Conservation (phyloP, 352 stramenopile genomes). For the Globisporangium nagaii region DNA sequence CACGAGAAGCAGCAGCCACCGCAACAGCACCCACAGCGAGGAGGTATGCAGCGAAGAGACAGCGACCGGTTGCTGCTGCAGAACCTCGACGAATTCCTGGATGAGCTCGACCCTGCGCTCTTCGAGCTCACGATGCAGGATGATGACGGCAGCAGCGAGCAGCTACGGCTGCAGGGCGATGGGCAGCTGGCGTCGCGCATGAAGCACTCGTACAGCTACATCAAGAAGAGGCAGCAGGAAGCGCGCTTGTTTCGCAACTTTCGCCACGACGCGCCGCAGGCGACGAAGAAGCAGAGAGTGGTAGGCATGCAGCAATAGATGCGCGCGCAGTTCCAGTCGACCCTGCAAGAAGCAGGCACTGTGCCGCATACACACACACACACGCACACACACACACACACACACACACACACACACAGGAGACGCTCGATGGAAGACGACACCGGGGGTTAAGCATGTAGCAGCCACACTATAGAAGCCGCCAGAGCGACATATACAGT, state of each 20-base stretch:
- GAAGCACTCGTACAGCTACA: slow-evolving; percentile 15
- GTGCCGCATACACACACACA: too few relatives aligned
- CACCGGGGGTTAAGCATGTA: neutral
- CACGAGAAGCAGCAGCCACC: neutral
- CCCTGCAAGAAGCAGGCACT: neutral
- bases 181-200: neutral
- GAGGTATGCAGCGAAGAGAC: neutral
- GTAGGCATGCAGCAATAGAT: neutral
- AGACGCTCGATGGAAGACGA: neutral
- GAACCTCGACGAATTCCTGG: slow-evolving; percentile 41
- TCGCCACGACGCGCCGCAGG: neutral
- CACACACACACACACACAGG: neutral
- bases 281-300: neutral
- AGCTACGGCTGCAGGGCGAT: neutral
- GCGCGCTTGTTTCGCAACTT: slow-evolving; percentile 2
- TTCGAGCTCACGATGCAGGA: slow-evolving; percentile 19
- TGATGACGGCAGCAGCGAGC: too few relatives aligned
- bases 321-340: too few relatives aligned
- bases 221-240: slow-evolving; percentile 16
- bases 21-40: neutral
- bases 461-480: slow-evolving; percentile 4
- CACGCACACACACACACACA: too few relatives aligned
- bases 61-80: neutral
- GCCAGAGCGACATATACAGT: slow-evolving; percentile 5
- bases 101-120: slow-evolving; percentile 48